Evolutionary conservation across 2,329 filamentous ascomycete genomes (phyloP).

Genomic region (Microcyclospora tardicrescens): DNA sequence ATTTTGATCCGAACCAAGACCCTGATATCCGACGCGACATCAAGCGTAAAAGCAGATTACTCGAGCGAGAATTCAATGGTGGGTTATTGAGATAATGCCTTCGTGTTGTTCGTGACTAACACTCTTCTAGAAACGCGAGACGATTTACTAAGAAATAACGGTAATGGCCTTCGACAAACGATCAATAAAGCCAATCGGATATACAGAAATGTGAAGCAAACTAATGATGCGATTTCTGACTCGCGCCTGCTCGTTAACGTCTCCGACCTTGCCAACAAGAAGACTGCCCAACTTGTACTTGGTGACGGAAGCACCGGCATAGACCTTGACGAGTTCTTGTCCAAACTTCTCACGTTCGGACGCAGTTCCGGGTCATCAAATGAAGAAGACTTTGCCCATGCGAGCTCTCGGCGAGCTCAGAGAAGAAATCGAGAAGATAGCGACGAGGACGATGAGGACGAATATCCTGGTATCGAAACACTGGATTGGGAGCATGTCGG

Average conservation of each 20-base stretch:
- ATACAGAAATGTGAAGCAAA: slow-evolving; percentile 59
- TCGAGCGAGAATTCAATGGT: slow-evolving; percentile 51
- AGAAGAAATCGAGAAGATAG: slow-evolving; percentile 7
- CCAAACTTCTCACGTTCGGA: slow-evolving; percentile 85
- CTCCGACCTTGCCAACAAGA: slow-evolving; percentile 68
- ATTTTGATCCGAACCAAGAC: slow-evolving; percentile 74
- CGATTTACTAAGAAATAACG: slow-evolving; percentile 53
- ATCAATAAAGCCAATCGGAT: slow-evolving; percentile 40
- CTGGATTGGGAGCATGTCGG: slow-evolving; percentile 82
- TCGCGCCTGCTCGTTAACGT: slow-evolving; percentile 72
- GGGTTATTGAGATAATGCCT: slow-evolving; percentile 7
- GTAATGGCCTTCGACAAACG: slow-evolving; percentile 35
- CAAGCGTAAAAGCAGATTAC: slow-evolving; percentile 55
- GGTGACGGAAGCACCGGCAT: slow-evolving; percentile 63
- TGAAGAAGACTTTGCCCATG: slow-evolving; percentile 37
- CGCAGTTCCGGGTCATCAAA: slow-evolving; percentile 40
- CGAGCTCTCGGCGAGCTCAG: slow-evolving; percentile 4
- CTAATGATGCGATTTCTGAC: slow-evolving; percentile 80
- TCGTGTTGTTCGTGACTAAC: slow-evolving; percentile 6
- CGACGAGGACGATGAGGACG: slow-evolving; percentile 45
- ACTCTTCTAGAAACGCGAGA: slow-evolving; percentile 51
- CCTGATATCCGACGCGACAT: slow-evolving; percentile 58
- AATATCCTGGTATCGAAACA: slow-evolving; percentile 56
- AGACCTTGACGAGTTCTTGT: slow-evolving; percentile 83
- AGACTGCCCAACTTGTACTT: slow-evolving; percentile 59